Evolutionary conservation across 805 yeast species (phyloP).

Genomic region (Teunomyces stri): DNA sequence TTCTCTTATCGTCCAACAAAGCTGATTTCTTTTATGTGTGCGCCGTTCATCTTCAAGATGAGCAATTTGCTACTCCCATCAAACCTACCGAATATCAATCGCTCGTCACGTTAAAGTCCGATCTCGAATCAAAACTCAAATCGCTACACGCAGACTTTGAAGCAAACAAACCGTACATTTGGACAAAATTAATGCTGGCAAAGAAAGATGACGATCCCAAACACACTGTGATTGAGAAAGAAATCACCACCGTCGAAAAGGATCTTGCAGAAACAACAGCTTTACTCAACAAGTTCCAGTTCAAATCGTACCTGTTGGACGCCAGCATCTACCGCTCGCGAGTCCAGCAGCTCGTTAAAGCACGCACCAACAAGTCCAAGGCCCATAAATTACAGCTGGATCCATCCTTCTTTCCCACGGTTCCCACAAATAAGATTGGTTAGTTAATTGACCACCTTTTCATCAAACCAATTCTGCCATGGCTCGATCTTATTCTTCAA

Average conservation of each 20-base stretch:
- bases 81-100: slow-evolving; percentile 35
- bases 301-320: slow-evolving; percentile 41
- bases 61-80: slow-evolving; percentile 41
- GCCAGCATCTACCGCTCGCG: slow-evolving; percentile 41
- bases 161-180: slow-evolving; percentile 30
- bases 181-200: slow-evolving; percentile 27
- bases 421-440: slow-evolving; percentile 10
- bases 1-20: slow-evolving; percentile 45
- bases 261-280: not conserved
- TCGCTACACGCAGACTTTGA: slow-evolving; percentile 23
- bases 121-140: slow-evolving; percentile 16
- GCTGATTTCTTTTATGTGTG: slow-evolving; percentile 56
- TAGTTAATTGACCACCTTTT: slow-evolving; percentile 55
- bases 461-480: slow-evolving; percentile 82
- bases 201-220: slow-evolving; percentile 20
- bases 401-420: slow-evolving; percentile 11
- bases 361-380: slow-evolving; percentile 17
- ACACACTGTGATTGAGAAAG: slow-evolving; percentile 13
- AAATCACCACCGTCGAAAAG: not conserved
- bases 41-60: slow-evolving; percentile 45
- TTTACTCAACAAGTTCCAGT: slow-evolving; percentile 26
- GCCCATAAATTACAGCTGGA: slow-evolving; percentile 12
- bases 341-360: slow-evolving; percentile 34
- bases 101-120: slow-evolving; percentile 20
- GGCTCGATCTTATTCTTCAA: slow-evolving; percentile 48